Base-by-base conservation (phyloP, 2,329 filamentous ascomycete genomes). In the Aspergillus sp. region DNA sequence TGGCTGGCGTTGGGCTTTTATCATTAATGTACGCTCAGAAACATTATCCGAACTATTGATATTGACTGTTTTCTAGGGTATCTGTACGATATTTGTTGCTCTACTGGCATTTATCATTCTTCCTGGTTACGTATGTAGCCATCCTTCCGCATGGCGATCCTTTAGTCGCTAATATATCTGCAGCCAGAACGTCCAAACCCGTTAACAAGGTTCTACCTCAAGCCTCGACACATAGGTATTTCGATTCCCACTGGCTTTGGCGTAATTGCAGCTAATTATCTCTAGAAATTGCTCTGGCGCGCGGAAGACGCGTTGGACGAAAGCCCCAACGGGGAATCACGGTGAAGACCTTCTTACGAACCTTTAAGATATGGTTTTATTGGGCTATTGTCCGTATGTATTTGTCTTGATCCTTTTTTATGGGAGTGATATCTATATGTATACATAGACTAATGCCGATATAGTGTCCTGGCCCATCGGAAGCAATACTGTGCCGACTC, bases 1-100 rank as follows among this genome's bases (percentile, higher is more conserved):
- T 12, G 56, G 56, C 6, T 57, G 56, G 56, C 50, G 51, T 37
- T 57, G 56, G 56, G 56, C 56, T 1, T 57, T 57, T 21, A 41
- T 57, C 2, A 57, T 57, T 9, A 57, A 57, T 25, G 56, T 57
- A 39, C 12, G 49, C 7, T 2, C 8, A 11, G 3, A 8, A 8
- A 6, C 0, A 8, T 1, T 2, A 17, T 23, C 14, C 7, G 3
- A 11, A 17, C 4, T n/a, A 21, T 25, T 15, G 5, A 15, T 6
- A 1, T 0, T 33, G 33, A 19, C 17, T 12, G 9, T 4, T 7
- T 19, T 7, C 7, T 17, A 57, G 50, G 56, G 56, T 0, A 40
- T 54, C 1, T 57, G 56, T 12, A 54, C 56, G 0, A 54, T 57
- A 21, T 53, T 52, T 17, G 39, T 57, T 44, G 56, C 50, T 0